phyloP scores from a whole-genome alignment of 345 rosid species.

The Angophora floribunda region DNA sequence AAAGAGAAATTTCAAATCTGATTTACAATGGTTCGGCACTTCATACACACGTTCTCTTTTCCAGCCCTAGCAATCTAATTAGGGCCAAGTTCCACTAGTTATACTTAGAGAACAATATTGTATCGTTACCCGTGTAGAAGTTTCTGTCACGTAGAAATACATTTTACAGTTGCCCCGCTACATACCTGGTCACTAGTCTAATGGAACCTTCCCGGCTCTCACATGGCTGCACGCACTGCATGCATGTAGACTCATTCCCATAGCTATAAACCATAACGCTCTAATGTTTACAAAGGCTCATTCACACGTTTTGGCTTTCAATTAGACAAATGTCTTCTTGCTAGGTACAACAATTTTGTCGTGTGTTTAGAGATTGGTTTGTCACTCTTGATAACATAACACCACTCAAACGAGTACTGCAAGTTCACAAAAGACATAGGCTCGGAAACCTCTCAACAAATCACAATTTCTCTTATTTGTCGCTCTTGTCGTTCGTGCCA shows the following conservation, averaged over 20 bases:
- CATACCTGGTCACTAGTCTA: background rate
- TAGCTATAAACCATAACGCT: background rate
- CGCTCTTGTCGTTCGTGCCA: background rate
- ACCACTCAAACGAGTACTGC: background rate
- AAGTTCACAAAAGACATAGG: background rate
- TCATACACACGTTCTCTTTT: background rate
- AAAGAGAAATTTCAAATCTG: background rate
- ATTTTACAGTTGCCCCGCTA: background rate
- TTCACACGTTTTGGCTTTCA: background rate
- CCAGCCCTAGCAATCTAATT: background rate
- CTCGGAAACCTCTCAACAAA: background rate
- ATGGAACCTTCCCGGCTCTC: background rate
- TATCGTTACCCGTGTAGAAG: background rate
- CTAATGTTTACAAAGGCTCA: background rate
- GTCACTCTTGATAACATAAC: background rate
- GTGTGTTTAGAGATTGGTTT: background rate
- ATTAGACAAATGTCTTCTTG: background rate
- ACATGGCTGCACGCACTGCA: background rate
- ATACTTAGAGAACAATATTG: background rate
- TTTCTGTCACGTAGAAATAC: background rate
- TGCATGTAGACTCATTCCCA: background rate
- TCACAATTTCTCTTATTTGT: background rate
- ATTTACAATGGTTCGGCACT: background rate
- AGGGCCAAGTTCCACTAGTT: background rate
- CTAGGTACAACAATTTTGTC: background rate